Base-by-base conservation (phyloP, 495 filamentous ascomycete species). In the Penicillium maclennaniae region DNA sequence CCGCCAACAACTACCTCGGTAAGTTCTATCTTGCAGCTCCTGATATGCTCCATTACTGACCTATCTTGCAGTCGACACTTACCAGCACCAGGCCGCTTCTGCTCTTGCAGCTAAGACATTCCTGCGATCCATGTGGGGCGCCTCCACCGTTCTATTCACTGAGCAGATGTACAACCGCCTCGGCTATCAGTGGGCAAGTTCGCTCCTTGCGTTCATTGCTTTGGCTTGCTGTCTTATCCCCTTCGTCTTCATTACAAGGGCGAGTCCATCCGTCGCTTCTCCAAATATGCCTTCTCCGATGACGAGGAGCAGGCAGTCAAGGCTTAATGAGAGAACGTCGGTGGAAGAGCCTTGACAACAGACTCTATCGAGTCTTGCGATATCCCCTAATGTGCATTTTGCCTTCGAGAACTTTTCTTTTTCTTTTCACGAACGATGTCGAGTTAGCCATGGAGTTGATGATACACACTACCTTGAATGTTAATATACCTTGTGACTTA, bases 61-160 rank as follows among this genome's bases (percentile, higher is more conserved):
- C 14, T n/a, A 0, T 31, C 2, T 25, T 31, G 55, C 78, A 59
- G 87, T 93, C 49, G 89, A 93, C 68, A 85, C 87, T 0, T 92
- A 92, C 69, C 87, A 89, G 64, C 83, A 89, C 65, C 86, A 89
- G 70, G 89, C 89, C n/a, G 88, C 89, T 0, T 88, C 84, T 6
- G 88, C 88, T 0, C 79, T 92, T n/a, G 88, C 88, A 2, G 88
- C 88, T 43, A 92, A 92, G 71, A 92, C 88, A 0, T 91, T 81
- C 61, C 73, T 93, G 40, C 80, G 89, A 7, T 85, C 81, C 8
- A 85, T 91, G 66, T 93, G 87, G 86, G 89, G 89, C 57, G 88
- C 87, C 1, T 78, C 69, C 9, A 80, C 80, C 1, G 87, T 91
- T 0, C 74, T 93, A 0, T 92, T 93, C 71, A 92, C 89, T 0